Evolutionary conservation across 2,329 filamentous ascomycete species (phyloP), one percentile per base, ranked within the genome.

Genomic region (Penicillium sp.): DNA sequence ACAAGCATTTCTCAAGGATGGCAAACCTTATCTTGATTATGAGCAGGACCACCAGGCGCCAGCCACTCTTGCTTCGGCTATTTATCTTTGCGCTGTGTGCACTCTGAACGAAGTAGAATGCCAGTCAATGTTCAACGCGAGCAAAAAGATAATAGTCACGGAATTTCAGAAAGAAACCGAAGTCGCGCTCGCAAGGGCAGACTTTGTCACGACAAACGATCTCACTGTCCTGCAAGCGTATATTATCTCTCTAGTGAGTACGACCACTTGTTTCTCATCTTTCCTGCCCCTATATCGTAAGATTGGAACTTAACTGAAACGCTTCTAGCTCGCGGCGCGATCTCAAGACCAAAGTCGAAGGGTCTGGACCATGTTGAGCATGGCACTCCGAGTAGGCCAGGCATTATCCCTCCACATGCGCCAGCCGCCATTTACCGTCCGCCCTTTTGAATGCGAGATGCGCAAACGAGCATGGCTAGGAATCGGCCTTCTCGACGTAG

Each of bases 321-420:
- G 2, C 5, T 36, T 10, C 8, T 47, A 67, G 65, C 56, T 67
- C n/a, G 63, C 63, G 9, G 60, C 66, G 14, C 65, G 69, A 17
- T 65, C 59, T 5, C 68, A 69, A 53, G 68, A 71, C 49, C 67
- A 69, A 57, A 70, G 63, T 35, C 64, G 69, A 36, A 62, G 68
- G n/a, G 64, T 68, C 7, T 72, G 70, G 69, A 72, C 69, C 4
- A 69, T 72, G 68, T 44, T 69, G 16, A 63, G 63, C 47, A 65
- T 72, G 60, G 70, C 68, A 4, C 55, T 73, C 3, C 67, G 68
- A 38, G 64, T 70, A 33, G 69, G 59, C 3, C 70, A 73, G 57
- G 67, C 68, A 14, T 57, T 69, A 16, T 72, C 57, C 7, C 68
- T 72, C 7, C 64, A 72, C 51, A 25, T 67, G 17, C 40, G 61